Percentiles rank a stretch among this genome's conserved stretches.
Conservation (phyloP, 2,329 filamentous ascomycete genomes). For the Penicillium digitatum region DNA sequence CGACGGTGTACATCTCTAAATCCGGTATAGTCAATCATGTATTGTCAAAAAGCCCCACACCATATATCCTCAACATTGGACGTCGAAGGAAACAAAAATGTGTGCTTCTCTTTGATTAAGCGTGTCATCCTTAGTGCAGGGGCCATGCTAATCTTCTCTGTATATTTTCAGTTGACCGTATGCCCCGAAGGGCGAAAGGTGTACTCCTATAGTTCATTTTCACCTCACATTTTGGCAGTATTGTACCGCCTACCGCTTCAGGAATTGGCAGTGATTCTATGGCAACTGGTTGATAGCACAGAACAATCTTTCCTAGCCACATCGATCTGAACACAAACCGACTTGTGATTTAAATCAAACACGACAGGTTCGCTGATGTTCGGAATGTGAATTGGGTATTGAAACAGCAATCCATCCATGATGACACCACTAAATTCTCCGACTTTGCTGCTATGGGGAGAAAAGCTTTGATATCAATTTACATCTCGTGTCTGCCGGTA, state of each 20-base stretch:
- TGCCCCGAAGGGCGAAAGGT: conserved; percentile 34
- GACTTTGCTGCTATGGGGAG: not conserved
- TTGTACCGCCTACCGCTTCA: not conserved
- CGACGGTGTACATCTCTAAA: fast-evolving
- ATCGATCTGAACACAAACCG: not conserved
- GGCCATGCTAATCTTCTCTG: conserved; percentile 81
- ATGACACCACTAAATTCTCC: not conserved
- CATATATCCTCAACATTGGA: not conserved
- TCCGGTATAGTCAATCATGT: not conserved
- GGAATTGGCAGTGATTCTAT: not conserved
- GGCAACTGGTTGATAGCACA: not conserved
- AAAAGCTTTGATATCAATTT: not conserved
- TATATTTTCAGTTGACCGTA: conserved; percentile 65
- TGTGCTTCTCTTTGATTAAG: not conserved
- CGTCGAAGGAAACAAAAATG: not conserved
- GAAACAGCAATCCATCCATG: not conserved
- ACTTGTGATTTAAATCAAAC: not conserved
- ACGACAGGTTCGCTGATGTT: not conserved
- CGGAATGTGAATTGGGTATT: not conserved
- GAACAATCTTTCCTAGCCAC: not conserved
- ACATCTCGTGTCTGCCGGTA: not conserved
- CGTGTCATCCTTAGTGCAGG: conserved; percentile 76
- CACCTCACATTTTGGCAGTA: not conserved
- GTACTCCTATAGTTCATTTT: not conserved
- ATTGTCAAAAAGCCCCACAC: not conserved